Conservation (phyloP, 2,329 filamentous ascomycete species). For the Fusarium buharicum region DNA sequence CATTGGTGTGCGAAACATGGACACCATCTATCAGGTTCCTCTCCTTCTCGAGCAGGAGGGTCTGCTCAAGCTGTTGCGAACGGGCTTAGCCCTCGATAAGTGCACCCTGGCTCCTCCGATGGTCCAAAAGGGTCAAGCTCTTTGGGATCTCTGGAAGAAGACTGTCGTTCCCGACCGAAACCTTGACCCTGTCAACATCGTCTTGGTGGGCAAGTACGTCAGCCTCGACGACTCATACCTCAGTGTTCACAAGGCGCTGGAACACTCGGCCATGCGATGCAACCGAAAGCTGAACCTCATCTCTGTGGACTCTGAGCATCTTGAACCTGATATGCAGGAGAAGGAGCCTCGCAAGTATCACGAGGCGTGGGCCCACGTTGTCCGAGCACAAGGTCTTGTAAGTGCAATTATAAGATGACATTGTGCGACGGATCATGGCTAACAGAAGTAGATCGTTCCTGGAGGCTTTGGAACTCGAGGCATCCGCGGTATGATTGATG, state of each 20-base stretch:
- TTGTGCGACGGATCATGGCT: not conserved
- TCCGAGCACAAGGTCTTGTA: constrained; percentile 63
- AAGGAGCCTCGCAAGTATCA: constrained; percentile 78
- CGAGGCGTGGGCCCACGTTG: constrained; percentile 85
- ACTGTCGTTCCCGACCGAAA: constrained; percentile 75
- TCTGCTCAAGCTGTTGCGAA: constrained; percentile 73
- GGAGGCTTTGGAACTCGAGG: constrained; percentile 85
- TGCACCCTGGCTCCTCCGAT: constrained; percentile 64
- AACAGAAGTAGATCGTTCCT: constrained; percentile 61
- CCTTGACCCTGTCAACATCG: constrained; percentile 77
- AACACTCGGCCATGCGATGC: constrained; percentile 92
- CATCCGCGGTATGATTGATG: constrained; percentile 84
- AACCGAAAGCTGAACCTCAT: constrained; percentile 80
- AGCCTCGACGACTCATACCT: constrained; percentile 87
- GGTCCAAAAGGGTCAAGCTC: constrained; percentile 70
- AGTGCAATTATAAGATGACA: not conserved
- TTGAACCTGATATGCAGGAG: constrained; percentile 74
- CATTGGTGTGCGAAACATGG: constrained; percentile 87
- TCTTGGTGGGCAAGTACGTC: constrained; percentile 92
- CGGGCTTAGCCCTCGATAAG: constrained; percentile 72
- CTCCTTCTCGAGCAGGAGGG: constrained; percentile 88
- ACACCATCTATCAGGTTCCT: constrained; percentile 93
- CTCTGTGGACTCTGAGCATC: constrained; percentile 85
- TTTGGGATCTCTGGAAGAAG: constrained; percentile 82
- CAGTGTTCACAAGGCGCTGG: constrained; percentile 82